Evolutionary conservation across 2,329 filamentous ascomycete species (phyloP), one percentile per base, ranked within the genome.

Genomic region (Penicillium sp.): DNA sequence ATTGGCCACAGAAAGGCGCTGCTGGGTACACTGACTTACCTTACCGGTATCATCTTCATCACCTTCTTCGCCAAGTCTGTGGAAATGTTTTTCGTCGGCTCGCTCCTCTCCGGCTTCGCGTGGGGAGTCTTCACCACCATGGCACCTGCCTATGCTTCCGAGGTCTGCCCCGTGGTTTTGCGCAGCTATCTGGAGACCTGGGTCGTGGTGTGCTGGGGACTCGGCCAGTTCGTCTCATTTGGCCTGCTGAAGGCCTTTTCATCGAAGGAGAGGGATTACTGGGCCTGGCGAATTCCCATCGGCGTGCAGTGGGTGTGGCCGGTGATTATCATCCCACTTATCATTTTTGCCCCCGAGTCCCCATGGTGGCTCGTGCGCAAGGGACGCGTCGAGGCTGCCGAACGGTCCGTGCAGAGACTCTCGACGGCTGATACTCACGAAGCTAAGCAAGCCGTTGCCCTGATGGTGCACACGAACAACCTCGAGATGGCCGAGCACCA

Each of bases 401-500:
- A 78, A 64, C 60, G 67, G 5, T 75, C 79, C 0, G 66, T 84
- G 0, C 64, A 69, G 31, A 74, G 80, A 7, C 75, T 84, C 66
- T 35, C 31, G 7, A 35, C 7, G 7, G 26, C 73, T 58, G 76
- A 21, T 2, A 23, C 17, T 3, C 19, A 45, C 11, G 30, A 64
- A 9, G 31, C 35, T 11, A 21, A 75, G 44, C 79, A 82, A 45
- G 82, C 82, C 15, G 72, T 87, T 9, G 81, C 84, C 2, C 82
- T 84, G 68, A 88, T 89, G 69, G 75, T 82, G 19, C 82, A 87
- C 67, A 88, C 86, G 0, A 85, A 88, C 61, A 78, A 70, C 46
- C 59, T 70, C 9, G 72, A 73, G 60, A 66, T 62, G n/a, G n/a
- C 29, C 58, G 62, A 61, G 23, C 57, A 62, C 5, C 53, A 55